These are phyloP conservation scores for Chlamydomonas applanata DNA, from an alignment of 139 green algal species.

Conservation along the genomic window DNA sequence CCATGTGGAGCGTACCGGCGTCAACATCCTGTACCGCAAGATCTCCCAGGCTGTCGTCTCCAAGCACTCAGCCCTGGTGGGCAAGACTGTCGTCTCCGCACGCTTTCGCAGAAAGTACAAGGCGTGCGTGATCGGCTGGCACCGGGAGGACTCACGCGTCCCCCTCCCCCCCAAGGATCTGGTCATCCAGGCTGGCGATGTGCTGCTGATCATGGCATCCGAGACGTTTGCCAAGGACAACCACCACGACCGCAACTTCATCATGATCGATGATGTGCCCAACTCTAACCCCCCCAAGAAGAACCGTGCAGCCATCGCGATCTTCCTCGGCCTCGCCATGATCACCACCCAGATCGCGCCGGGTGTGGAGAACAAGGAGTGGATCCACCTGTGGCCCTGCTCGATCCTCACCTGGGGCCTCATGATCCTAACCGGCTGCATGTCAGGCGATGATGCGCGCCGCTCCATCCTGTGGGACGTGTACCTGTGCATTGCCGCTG, in stretches of 20 bases:
- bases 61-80: neutral
- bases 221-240: conserved; percentile 36
- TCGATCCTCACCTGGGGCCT: conserved; percentile 36
- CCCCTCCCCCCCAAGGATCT: conserved; percentile 48
- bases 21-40: conserved; percentile 20
- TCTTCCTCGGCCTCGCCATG: conserved; percentile 40
- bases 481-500: conserved; percentile 58
- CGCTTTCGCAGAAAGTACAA: conserved; percentile 70
- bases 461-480: conserved; percentile 51
- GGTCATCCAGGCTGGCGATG: conserved; percentile 60
- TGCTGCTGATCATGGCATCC: conserved; percentile 58
- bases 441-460: conserved; percentile 27
- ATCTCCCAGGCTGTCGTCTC: conserved; percentile 1
- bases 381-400: conserved; percentile 41
- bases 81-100: neutral
- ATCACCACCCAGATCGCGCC: conserved; percentile 46
- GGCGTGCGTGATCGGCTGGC: conserved; percentile 73
- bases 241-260: conserved; percentile 40
- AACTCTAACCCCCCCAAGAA: conserved; percentile 26
- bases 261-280: conserved; percentile 41
- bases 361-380: conserved; percentile 11
- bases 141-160: conserved; percentile 26
- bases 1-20: conserved; percentile 24
- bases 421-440: conserved; percentile 22
- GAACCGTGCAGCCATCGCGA: conserved; percentile 35